Conservation (phyloP, 441 rosid species). For the Lepidium campestre region DNA sequence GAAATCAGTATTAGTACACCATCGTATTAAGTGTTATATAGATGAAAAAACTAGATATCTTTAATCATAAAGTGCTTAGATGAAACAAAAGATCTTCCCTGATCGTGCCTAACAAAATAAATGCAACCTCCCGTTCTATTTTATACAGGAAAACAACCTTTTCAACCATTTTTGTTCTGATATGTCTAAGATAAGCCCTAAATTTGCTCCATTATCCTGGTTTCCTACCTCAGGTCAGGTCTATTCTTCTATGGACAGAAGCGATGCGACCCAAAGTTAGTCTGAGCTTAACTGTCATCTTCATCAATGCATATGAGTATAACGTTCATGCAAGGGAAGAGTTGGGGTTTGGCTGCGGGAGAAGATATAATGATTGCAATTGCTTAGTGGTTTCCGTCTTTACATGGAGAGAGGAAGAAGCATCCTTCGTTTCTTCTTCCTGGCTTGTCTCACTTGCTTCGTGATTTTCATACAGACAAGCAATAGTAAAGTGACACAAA, state of each 20-base stretch:
- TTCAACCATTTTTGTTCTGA: not conserved
- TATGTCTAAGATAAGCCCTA: not conserved
- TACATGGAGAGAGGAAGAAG: slow-evolving; percentile 97
- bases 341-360: slow-evolving; percentile 24
- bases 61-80: not conserved
- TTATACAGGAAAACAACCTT: not conserved
- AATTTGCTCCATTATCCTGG: not conserved
- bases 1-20: not conserved
- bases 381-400: slow-evolving; percentile 18
- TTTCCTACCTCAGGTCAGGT: not conserved
- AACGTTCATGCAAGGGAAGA: slow-evolving; percentile 12
- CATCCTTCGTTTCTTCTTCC: slow-evolving; percentile 94
- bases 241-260: slow-evolving; percentile 3
- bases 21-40: not conserved
- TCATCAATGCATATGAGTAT: not conserved
- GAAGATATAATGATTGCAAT: slow-evolving; percentile 17
- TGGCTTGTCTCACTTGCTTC: slow-evolving; percentile 70
- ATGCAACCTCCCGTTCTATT: not conserved
- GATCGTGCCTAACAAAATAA: not conserved
- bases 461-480: slow-evolving; percentile 77
- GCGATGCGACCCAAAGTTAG: not conserved
- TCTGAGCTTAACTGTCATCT: slow-evolving; percentile 1
- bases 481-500: slow-evolving; percentile 58
- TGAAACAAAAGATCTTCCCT: not conserved
- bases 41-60: not conserved